These are phyloP conservation scores for Erodium maritimum DNA, from an alignment of 345 rosid genomes.

Conservation along the genomic window DNA sequence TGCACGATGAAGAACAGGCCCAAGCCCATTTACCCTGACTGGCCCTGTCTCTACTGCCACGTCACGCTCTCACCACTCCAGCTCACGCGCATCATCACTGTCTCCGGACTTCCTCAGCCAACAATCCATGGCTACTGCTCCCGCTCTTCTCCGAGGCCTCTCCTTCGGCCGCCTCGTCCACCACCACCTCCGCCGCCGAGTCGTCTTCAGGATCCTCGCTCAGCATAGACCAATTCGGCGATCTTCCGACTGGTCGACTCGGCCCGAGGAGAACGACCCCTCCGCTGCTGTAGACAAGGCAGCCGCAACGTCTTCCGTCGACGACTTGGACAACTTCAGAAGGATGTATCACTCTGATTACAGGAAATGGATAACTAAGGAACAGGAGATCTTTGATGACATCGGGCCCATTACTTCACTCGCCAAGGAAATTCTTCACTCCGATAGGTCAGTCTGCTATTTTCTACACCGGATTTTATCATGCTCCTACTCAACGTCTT, in stretches of 20 bases:
- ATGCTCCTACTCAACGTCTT: too few species aligned
- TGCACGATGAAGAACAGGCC: too few species aligned
- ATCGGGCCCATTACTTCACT: constrained; percentile 40
- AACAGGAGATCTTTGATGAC: constrained; percentile 59
- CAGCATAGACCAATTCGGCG: constrained; percentile 24
- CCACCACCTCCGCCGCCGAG: constrained; percentile 11
- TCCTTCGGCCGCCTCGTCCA: constrained; percentile 31
- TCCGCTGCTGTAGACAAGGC: constrained; percentile 12
- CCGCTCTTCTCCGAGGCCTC: constrained; percentile 22
- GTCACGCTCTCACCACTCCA: too few species aligned
- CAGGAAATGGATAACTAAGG: constrained; percentile 66
- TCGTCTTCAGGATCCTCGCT: constrained; percentile 17
- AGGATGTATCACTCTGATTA: constrained; percentile 57
- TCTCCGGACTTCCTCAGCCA: neutral
- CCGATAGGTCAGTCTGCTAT: constrained; percentile 35
- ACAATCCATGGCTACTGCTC: constrained; percentile 38
- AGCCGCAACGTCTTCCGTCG: constrained; percentile 1
- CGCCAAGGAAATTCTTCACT: constrained; percentile 69
- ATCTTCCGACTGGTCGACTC: constrained; percentile 26
- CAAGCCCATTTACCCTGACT: too few species aligned
- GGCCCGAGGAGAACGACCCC: constrained; percentile 26
- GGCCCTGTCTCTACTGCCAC: too few species aligned
- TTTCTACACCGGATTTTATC: neutral
- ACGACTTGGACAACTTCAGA: constrained; percentile 16
- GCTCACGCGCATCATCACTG: too few species aligned